phyloP scores from a whole-genome alignment of 768 basidiomycete genomes.

The Lepiota venenata region DNA sequence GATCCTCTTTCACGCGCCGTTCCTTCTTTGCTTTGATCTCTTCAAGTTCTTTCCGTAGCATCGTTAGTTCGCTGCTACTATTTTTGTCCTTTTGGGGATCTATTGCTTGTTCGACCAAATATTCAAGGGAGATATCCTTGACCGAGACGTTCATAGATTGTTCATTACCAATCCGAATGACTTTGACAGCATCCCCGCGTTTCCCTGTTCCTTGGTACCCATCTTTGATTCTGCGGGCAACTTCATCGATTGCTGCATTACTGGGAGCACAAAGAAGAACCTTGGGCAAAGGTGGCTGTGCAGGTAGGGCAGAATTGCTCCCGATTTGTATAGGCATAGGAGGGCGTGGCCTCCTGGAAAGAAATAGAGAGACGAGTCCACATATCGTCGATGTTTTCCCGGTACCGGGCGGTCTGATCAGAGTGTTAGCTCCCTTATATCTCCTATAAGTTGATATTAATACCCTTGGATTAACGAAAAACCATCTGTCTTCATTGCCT shows the following conservation, averaged over 20 bases:
- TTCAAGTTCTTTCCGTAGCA: conserved; percentile 66
- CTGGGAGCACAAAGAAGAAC: conserved; percentile 94
- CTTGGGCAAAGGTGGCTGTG: conserved; percentile 49
- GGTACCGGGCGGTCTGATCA: conserved; percentile 86
- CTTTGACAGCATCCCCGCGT: conserved; percentile 33
- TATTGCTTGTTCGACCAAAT: conserved; percentile 76
- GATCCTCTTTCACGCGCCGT: conserved; percentile 58
- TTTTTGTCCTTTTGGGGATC: conserved; percentile 41
- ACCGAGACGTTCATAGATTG: conserved; percentile 73
- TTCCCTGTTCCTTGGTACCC: conserved; percentile 62
- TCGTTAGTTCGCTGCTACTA: conserved; percentile 39
- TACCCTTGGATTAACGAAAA: conserved; percentile 96
- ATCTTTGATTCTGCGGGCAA: conserved; percentile 82
- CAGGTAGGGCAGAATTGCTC: conserved; percentile 26
- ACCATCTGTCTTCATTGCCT: conserved; percentile 66
- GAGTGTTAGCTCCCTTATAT: neutral
- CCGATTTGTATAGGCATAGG: conserved; percentile 51
- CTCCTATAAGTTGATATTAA: conserved; percentile 12
- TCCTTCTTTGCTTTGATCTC: conserved; percentile 57
- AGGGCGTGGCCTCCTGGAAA: conserved; percentile 61
- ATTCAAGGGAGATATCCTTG: conserved; percentile 84
- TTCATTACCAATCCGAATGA: conserved; percentile 88
- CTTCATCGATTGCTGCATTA: conserved; percentile 98
- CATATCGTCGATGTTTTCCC: conserved; percentile 99
- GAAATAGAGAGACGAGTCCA: conserved; percentile 82